Evolutionary conservation across 2,329 filamentous ascomycete species (phyloP).

Genomic region (Penicillium sp.): DNA sequence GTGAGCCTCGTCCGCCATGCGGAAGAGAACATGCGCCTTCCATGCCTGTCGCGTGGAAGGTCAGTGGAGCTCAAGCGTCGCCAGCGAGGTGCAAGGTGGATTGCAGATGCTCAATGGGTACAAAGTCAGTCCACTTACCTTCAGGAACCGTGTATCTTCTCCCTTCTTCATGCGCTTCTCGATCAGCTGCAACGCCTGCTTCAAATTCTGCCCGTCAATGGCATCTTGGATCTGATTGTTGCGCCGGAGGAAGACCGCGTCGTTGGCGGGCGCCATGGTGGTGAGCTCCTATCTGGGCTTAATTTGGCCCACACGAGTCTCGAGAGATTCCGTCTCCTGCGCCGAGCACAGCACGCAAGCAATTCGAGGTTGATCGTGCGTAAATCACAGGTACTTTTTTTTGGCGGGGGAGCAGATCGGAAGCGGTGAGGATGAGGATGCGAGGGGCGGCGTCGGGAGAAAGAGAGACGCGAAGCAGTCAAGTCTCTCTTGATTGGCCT

Average conservation of each 20-base stretch:
- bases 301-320: neutral
- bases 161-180: conserved; percentile 57
- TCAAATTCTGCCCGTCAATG: conserved; percentile 48
- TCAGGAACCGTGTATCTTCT: conserved; percentile 44
- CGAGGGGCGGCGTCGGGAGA: neutral
- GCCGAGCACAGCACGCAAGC: conserved; percentile 26
- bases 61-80: conserved; percentile 9
- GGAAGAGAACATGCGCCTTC: conserved; percentile 44
- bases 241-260: conserved; percentile 44
- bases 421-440: conserved; percentile 15
- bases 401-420: conserved; percentile 22
- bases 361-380: conserved; percentile 2
- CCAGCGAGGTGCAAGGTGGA: neutral
- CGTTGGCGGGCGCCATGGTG: conserved; percentile 36
- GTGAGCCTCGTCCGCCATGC: conserved; percentile 42
- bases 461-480: too few species aligned
- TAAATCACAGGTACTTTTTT: conserved; percentile 7
- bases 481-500: too few species aligned
- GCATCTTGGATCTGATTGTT: conserved; percentile 52
- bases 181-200: conserved; percentile 50
- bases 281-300: conserved; percentile 1
- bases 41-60: conserved; percentile 34
- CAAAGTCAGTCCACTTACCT: conserved; percentile 28
- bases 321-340: conserved; percentile 20
- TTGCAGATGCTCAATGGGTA: neutral